Evolutionary conservation across 2,329 filamentous ascomycete species (phyloP).

Genomic region (Monilinia laxa): DNA sequence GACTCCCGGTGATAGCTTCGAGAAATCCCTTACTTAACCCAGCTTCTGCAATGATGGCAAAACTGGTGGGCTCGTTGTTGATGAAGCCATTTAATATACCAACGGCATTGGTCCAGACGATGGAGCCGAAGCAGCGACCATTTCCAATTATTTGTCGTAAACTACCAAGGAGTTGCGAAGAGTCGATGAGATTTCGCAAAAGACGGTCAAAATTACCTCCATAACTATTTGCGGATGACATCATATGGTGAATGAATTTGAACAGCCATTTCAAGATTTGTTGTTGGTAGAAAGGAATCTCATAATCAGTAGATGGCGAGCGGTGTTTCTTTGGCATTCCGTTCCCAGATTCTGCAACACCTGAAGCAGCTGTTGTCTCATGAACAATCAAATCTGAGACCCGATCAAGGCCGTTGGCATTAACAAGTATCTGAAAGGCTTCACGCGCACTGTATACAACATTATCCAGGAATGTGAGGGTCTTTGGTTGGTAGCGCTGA

Average conservation of each 20-base stretch:
- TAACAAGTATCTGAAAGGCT: constrained; percentile 80
- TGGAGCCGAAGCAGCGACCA: constrained; percentile 77
- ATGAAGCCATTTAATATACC: constrained; percentile 94
- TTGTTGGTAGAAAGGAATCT: constrained; percentile 89
- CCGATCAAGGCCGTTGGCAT: constrained; percentile 80
- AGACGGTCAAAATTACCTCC: constrained; percentile 85
- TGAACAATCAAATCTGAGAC: constrained; percentile 83
- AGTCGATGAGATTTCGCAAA: constrained; percentile 90
- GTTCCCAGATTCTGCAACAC: constrained; percentile 63
- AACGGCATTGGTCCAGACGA: constrained; percentile 93
- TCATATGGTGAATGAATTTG: constrained; percentile 95
- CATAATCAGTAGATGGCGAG: constrained; percentile 85
- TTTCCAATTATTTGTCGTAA: constrained; percentile 81
- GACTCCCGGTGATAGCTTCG: constrained; percentile 68
- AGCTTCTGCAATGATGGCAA: constrained; percentile 91
- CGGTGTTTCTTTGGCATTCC: constrained; percentile 71
- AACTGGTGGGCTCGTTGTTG: constrained; percentile 97
- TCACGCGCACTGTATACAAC: constrained; percentile 83
- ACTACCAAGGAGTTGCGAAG: constrained; percentile 75
- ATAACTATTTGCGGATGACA: constrained; percentile 69
- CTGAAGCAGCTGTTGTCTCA: constrained; percentile 70
- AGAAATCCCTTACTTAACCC: constrained; percentile 85
- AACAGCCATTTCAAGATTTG: constrained; percentile 91
- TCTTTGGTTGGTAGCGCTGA: constrained; percentile 77
- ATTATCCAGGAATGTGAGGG: constrained; percentile 84